Evolutionary conservation across 2,329 filamentous ascomycete species (phyloP).

Genomic region (Endothia cerciana): DNA sequence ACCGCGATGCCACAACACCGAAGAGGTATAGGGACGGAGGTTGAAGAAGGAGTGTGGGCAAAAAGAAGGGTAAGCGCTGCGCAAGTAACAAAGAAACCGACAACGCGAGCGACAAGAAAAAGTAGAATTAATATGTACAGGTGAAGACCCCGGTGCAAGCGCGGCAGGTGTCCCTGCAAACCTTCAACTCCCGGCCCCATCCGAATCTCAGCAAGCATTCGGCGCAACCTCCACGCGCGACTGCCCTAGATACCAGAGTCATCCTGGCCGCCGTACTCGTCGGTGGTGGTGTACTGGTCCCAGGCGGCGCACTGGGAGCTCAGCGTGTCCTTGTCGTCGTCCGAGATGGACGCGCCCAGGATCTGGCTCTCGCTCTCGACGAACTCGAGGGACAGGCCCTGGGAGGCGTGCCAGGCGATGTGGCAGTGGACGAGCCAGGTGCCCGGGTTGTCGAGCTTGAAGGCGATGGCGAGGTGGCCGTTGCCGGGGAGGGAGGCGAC

Average conservation of each 20-base stretch:
- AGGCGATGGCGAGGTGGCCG: constrained; percentile 39
- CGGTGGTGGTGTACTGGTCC: constrained; percentile 30
- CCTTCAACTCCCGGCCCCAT: not conserved
- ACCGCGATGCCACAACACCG: not conserved
- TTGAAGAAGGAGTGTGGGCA: not conserved
- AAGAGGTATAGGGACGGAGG: not conserved
- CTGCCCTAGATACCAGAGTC: constrained; percentile 33
- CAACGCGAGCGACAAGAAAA: not conserved
- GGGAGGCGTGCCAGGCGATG: constrained; percentile 39
- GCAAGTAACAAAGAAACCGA: not conserved
- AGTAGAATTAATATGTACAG: not conserved
- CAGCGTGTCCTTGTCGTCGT: constrained; percentile 23
- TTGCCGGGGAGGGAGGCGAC: constrained; percentile 39
- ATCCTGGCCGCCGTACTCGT: constrained; percentile 22
- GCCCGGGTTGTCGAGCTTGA: constrained; percentile 42
- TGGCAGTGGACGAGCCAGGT: constrained; percentile 39
- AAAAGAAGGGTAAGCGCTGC: not conserved
- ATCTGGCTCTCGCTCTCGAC: constrained; percentile 38
- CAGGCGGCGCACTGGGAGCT: constrained; percentile 30
- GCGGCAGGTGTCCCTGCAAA: not conserved
- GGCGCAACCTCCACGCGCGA: not conserved
- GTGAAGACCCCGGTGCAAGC: not conserved
- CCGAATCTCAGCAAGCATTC: not conserved
- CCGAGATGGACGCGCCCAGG: constrained; percentile 12
- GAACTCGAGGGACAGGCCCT: constrained; percentile 43